Base-by-base conservation (phyloP, 2,329 filamentous ascomycete species). In the Aspergillus sclerotialis region DNA sequence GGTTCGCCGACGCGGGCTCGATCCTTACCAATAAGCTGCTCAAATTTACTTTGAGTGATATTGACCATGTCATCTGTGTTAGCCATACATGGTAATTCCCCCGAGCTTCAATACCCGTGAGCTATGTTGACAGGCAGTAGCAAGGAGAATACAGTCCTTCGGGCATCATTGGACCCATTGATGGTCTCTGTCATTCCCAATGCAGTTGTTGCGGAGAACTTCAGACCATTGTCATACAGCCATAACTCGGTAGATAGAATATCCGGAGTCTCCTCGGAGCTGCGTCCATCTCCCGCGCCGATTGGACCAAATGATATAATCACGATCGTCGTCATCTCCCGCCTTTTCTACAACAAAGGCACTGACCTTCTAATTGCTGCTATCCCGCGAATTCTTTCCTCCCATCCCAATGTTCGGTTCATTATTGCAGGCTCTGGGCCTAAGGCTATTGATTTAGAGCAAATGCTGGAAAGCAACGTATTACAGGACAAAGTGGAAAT, bases 171-270 rank as follows among this genome's bases (percentile, higher is more conserved):
- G 2, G 93, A 98, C 53, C 93, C 92, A 2, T 70, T 94, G 15
- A 95, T 95, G 81, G 92, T 98, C 14, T 96, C 90, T 0, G 92
- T 94, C 24, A 96, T 98, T 38, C 92, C 92, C 10, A 98, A 98
- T 48, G 92, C 92, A 7, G 85, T 98, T 2, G 93, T 98, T 1
- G 89, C 93, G 8, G 89, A 94, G 53, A 94, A 95, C 64, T 98
- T 98, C 55, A 78, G 81, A 33, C 92, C 90, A 0, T 61, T 84
- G 2, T 72, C 72, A 35, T 69, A 72, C 44, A 57, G 65, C 5
- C 58, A 64, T 46, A 70, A 55, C 50, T 43, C 63, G 7, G 39
- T 43, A 7, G 52, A 55, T 37, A 45, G 52, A 15, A 28, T 44
- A 7, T 39, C 46, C 11, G 39, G 35, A 25, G 43, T 45, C 37